Evolutionary conservation across 352 stramenopile genomes (phyloP), one percentile per base, ranked within the genome.

Genomic region (Aphanomyces cochlioides): DNA sequence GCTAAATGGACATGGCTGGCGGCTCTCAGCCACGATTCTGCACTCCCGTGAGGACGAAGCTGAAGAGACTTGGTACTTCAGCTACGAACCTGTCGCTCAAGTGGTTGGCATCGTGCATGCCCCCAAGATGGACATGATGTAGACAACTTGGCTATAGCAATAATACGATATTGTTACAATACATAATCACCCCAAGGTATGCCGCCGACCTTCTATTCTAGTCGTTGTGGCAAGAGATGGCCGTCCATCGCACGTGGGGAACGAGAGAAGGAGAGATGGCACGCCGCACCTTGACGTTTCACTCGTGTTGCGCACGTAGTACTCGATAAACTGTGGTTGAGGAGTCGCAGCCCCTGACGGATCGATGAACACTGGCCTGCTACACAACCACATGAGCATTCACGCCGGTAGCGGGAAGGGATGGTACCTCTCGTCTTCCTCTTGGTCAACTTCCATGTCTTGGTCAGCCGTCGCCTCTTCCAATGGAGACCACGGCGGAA

Each of bases 161-260:
- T n/a, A 50, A n/a, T 50, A 50, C 43, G 17, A 50, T 50, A 50
- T 12, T 50, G 10, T 50, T 50, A 50, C 10, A n/a, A 50, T 50
- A 50, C 43, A 58, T 40, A 5, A 37, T 61, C 36, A 61, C 7
- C 54, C 54, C 36, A 61, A n/a, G 5, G 54, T 61, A 37, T 61
- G 54, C 54, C 54, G 54, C 28, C 54, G 54, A 12, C 17, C 54
- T 5, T 37, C 54, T 43, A 61, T 61, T 61, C 54, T 61, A 19
- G 8, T 58, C 19, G 54, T 40, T 1, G 54, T 7, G 21, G 19
- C 13, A 37, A 61, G 19, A 3, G 54, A 61, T 41, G 54, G 54
- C 19, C 50, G 50, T 19, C 21, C 15, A 36, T 58, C 15, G 50
- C 15, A 36, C 50, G 36, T 58, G 50, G 50, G 50, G 36, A 58